A percentile compares a stretch with the other conserved stretches of the same genome.
Conservation (phyloP, 495 filamentous ascomycete genomes). For the Penicillium flavigenum region DNA sequence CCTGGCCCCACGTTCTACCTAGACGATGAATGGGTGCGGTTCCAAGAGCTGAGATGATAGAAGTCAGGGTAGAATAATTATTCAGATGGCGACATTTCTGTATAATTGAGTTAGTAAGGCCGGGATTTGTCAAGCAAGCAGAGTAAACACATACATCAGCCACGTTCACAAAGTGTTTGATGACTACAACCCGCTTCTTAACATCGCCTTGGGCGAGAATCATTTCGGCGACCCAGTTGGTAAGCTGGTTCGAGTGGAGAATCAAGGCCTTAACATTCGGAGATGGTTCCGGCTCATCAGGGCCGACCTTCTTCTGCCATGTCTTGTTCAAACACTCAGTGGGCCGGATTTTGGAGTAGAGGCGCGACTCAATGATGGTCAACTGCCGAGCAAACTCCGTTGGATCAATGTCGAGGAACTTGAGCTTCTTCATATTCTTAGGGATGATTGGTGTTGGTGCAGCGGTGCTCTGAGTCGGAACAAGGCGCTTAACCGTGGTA, state of each 20-base stretch:
- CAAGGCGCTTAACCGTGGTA: slow-evolving; percentile 77
- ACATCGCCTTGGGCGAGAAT: slow-evolving; percentile 91
- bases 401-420: slow-evolving; percentile 95
- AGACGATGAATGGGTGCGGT: slow-evolving; percentile 94
- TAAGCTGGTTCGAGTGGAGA: slow-evolving; percentile 95
- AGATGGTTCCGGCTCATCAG: slow-evolving; percentile 83
- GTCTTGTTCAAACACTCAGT: slow-evolving; percentile 97
- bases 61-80: slow-evolving; percentile 98
- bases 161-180: slow-evolving; percentile 96
- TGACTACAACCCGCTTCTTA: slow-evolving; percentile 92
- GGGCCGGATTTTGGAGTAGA: slow-evolving; percentile 93
- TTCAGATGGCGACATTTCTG: slow-evolving; percentile 93
- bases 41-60: slow-evolving; percentile 92
- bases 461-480: slow-evolving; percentile 76
- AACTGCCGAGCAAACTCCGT: slow-evolving; percentile 94
- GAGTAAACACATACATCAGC: slow-evolving; percentile 65
- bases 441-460: slow-evolving; percentile 88
- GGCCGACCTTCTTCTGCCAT: slow-evolving; percentile 89
- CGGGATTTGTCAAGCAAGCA: not conserved
- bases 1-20: slow-evolving; percentile 90
- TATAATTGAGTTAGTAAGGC: slow-evolving; percentile 11
- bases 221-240: slow-evolving; percentile 99
- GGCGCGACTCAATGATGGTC: slow-evolving; percentile 91
- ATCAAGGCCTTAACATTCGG: slow-evolving; percentile 95
- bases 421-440: slow-evolving; percentile 99